Evolutionary conservation across 2,329 filamentous ascomycete species (phyloP), one percentile per base, ranked within the genome.

Genomic region (Ophiostoma sp.): DNA sequence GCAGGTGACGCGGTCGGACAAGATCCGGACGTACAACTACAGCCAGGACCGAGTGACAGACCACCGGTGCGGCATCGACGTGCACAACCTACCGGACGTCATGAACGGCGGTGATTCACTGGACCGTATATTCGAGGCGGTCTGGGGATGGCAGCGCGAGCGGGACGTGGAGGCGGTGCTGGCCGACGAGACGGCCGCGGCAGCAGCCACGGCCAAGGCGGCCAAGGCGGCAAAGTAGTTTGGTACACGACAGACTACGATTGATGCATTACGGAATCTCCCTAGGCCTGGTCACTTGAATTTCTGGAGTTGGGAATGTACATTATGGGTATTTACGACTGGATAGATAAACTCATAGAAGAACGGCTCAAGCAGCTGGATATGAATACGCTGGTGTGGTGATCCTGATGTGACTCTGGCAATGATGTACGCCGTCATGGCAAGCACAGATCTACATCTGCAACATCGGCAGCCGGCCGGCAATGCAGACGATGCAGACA

Each of bases 1-100:
- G 68, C 89, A 89, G 74, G 93, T 95, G 80, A 95, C 93, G 5
- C 85, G 95, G 58, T 92, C 92, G 64, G 93, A 98, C 80, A 99
- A 99, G 81, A 89, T 99, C 69, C 84, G 93, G 70, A 97, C 93
- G 0, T 97, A 97, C 78, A 97, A 97, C 77, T 87, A 86, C 78
- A 81, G 80, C 71, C 85, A 87, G 75, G 84, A 93, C 77, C 83
- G 93, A 60, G 93, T 95, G 72, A 96, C 93, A 1, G 93, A 97
- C 75, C 93, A 97, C 78, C 84, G 93, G 55, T 92, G 89, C 74
- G 92, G 90, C 0, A 77, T 90, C 52, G 93, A 93, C 68, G 84
- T 93, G 14, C 88, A 94, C 76, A 91, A 93, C 75, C 79, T 97
- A 70, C 88, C 91, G 66, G 86, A 90, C 74, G 89, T 97, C n/a